These are phyloP conservation scores for Cercospora sp. DNA, from an alignment of 2,329 filamentous ascomycete genomes.

Conservation along the genomic window DNA sequence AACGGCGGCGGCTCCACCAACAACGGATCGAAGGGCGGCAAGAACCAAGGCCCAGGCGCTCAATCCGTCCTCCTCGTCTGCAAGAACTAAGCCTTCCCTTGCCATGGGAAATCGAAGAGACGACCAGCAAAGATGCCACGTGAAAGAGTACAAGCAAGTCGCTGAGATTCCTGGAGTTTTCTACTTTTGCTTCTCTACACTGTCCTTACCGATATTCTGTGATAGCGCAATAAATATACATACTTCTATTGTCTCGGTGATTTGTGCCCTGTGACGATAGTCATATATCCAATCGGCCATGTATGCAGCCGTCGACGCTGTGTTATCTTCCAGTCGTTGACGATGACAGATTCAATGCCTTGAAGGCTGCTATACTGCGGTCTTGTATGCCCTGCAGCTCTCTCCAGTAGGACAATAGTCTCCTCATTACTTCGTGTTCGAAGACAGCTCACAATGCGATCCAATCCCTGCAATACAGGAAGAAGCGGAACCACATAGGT, in stretches of 20 bases:
- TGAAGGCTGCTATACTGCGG: constrained; percentile 44
- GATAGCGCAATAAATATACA: background rate
- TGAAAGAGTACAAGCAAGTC: constrained; percentile 1
- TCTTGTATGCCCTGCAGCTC: constrained; percentile 6
- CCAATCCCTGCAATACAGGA: constrained; percentile 67
- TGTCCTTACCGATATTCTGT: constrained; percentile 8
- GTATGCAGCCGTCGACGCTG: constrained; percentile 48
- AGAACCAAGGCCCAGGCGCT: constrained; percentile 64
- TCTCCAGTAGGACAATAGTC: constrained; percentile 59
- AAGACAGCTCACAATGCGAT: constrained; percentile 67
- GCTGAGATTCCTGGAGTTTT: background rate
- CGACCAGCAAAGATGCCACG: background rate
- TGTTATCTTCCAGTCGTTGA: constrained; percentile 46
- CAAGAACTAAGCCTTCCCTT: background rate
- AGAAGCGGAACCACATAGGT: constrained; percentile 67
- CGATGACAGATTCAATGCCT: constrained; percentile 5
- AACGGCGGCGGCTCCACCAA: constrained; percentile 49
- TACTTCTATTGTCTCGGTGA: background rate
- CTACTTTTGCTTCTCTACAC: background rate
- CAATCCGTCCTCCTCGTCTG: constrained; percentile 45
- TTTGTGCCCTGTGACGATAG: constrained; percentile 37
- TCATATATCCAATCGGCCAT: constrained; percentile 51
- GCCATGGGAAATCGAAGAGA: background rate
- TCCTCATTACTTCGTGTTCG: constrained; percentile 68
- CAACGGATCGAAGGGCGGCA: constrained; percentile 53